A percentile compares a stretch with the other conserved stretches of the same genome.
Evolutionary conservation across 2,329 filamentous ascomycete genomes (phyloP).

Genomic region (Sclerotiophoma versabilis): DNA sequence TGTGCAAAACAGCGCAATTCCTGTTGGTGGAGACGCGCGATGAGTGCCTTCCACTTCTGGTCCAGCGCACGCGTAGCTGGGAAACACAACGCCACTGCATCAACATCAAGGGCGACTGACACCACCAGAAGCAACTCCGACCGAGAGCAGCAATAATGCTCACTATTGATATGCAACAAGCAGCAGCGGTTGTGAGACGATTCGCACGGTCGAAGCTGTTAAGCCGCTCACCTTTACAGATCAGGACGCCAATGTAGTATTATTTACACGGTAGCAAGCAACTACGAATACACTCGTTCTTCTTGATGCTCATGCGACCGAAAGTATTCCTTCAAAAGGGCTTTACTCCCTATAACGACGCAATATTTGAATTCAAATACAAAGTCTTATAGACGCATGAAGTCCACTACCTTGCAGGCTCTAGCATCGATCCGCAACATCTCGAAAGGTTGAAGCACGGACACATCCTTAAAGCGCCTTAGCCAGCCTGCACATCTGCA

Average conservation of each 20-base stretch:
- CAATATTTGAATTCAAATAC: too few species aligned
- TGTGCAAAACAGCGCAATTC: conserved; percentile 21
- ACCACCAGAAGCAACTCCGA: background rate
- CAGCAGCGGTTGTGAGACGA: too few species aligned
- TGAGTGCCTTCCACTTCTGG: conserved; percentile 33
- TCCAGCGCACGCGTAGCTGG: conserved; percentile 13
- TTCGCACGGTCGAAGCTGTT: too few species aligned
- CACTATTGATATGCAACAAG: background rate
- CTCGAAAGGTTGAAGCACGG: background rate
- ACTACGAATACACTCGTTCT: background rate
- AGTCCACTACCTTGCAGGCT: background rate
- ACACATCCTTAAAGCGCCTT: background rate
- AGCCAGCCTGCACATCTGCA: background rate
- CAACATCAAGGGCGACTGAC: background rate
- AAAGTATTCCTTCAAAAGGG: too few species aligned
- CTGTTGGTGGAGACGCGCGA: conserved; percentile 28
- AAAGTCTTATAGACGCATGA: too few species aligned
- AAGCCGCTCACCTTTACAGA: background rate
- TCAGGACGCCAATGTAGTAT: background rate
- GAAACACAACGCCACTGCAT: conserved; percentile 14
- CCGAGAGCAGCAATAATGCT: too few species aligned
- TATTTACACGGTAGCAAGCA: background rate
- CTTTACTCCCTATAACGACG: too few species aligned
- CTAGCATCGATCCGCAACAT: background rate
- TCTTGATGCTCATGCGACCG: too few species aligned